These are phyloP conservation scores for Solanum peruvianum DNA, from an alignment of 257 asterid species.

Conservation along the genomic window DNA sequence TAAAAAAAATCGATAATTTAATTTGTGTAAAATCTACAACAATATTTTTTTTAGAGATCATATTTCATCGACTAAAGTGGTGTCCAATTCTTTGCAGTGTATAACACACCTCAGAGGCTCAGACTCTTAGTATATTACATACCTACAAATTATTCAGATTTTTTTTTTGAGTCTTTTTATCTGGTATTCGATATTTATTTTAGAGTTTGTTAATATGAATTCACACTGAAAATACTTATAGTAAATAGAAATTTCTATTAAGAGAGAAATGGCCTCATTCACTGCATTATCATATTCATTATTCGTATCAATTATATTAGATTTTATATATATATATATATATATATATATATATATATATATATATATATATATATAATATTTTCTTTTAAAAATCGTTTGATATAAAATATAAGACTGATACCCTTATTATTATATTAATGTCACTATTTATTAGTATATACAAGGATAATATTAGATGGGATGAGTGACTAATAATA, in stretches of 20 bases:
- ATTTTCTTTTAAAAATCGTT: too few relatives aligned
- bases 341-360: too few relatives aligned
- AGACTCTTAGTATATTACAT: background rate
- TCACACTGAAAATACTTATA: too few relatives aligned
- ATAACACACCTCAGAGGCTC: background rate
- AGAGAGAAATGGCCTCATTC: background rate
- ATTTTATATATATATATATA: too few relatives aligned
- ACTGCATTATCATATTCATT: background rate
- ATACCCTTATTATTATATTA: background rate
- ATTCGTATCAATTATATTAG: background rate
- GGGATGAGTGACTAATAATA: background rate
- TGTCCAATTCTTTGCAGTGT: background rate
- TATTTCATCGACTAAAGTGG: too few relatives aligned
- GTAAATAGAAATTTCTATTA: too few relatives aligned
- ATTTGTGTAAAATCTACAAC: too few relatives aligned
- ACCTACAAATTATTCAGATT: background rate
- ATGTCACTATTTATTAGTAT: too few relatives aligned
- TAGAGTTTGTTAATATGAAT: background rate
- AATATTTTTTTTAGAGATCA: too few relatives aligned
- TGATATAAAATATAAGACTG: background rate
- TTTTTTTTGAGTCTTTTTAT: too few relatives aligned
- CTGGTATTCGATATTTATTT: background rate
- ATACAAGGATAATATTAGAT: background rate
- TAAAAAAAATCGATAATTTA: too few relatives aligned
- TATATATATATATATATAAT: too few relatives aligned